Conservation (phyloP, 805 yeast genomes). For the Wickerhamiella bombiphila region DNA sequence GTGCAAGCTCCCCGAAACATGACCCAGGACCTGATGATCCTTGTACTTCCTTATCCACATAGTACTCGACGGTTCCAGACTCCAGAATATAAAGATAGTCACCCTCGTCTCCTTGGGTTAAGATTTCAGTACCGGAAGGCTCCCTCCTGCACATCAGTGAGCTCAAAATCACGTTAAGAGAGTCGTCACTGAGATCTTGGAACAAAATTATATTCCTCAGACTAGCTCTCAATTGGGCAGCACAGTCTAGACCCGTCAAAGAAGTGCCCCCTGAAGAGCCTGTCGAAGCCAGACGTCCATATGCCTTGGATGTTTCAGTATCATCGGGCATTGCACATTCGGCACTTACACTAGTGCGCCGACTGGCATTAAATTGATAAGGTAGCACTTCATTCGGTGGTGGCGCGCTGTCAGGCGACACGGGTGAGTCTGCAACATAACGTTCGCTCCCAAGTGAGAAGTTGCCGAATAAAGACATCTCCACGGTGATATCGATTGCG, state of each 20-base stretch:
- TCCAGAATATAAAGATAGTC: conserved; percentile 84
- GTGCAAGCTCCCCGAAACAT: conserved; percentile 90
- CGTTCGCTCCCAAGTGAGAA: conserved; percentile 11
- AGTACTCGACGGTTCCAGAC: conserved; percentile 67
- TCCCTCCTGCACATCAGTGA: conserved; percentile 69
- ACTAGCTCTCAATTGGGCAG: background rate
- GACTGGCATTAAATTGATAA: conserved; percentile 26
- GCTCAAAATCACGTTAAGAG: conserved; percentile 60
- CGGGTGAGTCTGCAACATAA: conserved; percentile 2
- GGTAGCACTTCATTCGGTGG: conserved; percentile 10
- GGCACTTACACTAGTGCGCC: conserved; percentile 84
- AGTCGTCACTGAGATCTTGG: conserved; percentile 63
- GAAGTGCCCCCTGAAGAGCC: background rate
- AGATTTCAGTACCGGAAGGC: conserved; percentile 47
- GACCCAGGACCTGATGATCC: conserved; percentile 73
- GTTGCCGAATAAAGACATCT: conserved; percentile 12
- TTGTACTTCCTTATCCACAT: conserved; percentile 55
- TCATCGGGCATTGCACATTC: conserved; percentile 28
- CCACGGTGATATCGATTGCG: background rate
- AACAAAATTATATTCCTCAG: conserved; percentile 76
- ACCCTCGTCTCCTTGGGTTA: conserved; percentile 87
- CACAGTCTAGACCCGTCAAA: background rate
- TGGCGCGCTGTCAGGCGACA: background rate
- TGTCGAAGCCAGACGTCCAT: background rate
- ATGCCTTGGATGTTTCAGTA: background rate